These are phyloP conservation scores for Jaltomata sinuosa DNA, from an alignment of 257 asterid species.

Conservation along the genomic window DNA sequence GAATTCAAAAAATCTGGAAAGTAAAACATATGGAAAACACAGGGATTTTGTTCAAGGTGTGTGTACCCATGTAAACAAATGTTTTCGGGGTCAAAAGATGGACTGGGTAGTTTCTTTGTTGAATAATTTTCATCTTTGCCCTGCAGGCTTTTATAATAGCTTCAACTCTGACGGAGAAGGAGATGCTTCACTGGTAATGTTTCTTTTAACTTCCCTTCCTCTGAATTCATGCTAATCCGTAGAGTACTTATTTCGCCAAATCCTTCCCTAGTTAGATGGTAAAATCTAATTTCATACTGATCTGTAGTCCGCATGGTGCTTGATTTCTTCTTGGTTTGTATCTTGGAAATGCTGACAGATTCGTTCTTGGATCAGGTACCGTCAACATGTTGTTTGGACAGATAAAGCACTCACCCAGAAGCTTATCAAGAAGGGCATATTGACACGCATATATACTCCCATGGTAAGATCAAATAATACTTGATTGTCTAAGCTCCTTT, in stretches of 20 bases:
- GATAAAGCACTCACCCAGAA: slow-evolving; percentile 14
- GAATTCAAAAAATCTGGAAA: too few species aligned
- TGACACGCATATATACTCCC: slow-evolving; percentile 30
- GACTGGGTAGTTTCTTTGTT: background rate
- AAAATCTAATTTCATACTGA: background rate
- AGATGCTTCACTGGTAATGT: slow-evolving; percentile 39
- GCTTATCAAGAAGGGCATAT: slow-evolving; percentile 23
- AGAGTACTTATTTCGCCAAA: background rate
- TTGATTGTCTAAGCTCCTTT: background rate
- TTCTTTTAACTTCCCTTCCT: background rate
- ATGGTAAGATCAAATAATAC: slow-evolving; percentile 12
- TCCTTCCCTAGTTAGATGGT: background rate
- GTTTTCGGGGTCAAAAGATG: background rate
- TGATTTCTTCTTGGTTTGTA: background rate
- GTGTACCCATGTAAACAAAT: background rate
- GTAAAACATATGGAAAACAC: too few species aligned
- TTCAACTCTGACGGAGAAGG: slow-evolving; percentile 30
- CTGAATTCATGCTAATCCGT: background rate
- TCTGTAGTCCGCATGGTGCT: background rate
- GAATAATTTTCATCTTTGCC: background rate
- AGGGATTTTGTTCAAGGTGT: too few species aligned
- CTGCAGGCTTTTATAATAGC: slow-evolving; percentile 44
- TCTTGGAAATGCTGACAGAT: background rate
- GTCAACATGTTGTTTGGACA: slow-evolving; percentile 33
- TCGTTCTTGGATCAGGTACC: slow-evolving; percentile 23